Evolutionary conservation across 192 early-diverging fungal genomes (phyloP).

Genomic region (Haplosporangium gracile): DNA sequence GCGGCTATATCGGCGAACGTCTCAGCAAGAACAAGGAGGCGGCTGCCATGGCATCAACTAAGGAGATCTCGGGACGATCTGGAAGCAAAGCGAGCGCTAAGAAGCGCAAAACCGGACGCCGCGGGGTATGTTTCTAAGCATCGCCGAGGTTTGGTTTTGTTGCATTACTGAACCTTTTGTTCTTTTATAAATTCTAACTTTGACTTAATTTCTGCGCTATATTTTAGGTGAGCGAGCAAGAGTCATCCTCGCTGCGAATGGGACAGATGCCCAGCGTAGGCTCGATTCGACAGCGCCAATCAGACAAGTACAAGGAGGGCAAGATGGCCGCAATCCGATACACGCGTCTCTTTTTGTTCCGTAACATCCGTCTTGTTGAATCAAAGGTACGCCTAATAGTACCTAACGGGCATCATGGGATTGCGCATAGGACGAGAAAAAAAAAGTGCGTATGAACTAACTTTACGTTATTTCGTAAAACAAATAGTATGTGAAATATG

Average conservation of each 20-base stretch:
- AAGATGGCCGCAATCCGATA: constrained; percentile 48
- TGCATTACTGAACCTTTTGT: background rate
- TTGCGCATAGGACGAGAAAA: too few species aligned
- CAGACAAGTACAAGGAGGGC: constrained; percentile 46
- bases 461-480: too few species aligned
- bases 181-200: background rate
- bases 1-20: constrained; percentile 72
- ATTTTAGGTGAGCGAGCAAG: constrained; percentile 23
- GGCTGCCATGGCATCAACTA: background rate
- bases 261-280: constrained; percentile 38
- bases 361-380: constrained; percentile 41
- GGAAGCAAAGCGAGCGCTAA: constrained; percentile 28
- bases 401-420: too few species aligned
- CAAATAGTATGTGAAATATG: constrained; percentile 47
- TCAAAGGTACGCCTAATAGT: constrained; percentile 25
- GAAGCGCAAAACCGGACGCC: constrained; percentile 41
- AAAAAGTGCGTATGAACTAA: too few species aligned
- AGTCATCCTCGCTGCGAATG: constrained; percentile 17
- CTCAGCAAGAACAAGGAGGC: constrained; percentile 32
- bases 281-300: constrained; percentile 46
- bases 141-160: background rate
- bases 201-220: background rate
- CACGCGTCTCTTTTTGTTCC: constrained; percentile 44
- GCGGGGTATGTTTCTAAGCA: constrained; percentile 6
- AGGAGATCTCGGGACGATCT: constrained; percentile 1